Evolutionary conservation across 768 basidiomycete genomes (phyloP), one percentile per base, ranked within the genome.

Genomic region (Cystofilobasidium ferigula): DNA sequence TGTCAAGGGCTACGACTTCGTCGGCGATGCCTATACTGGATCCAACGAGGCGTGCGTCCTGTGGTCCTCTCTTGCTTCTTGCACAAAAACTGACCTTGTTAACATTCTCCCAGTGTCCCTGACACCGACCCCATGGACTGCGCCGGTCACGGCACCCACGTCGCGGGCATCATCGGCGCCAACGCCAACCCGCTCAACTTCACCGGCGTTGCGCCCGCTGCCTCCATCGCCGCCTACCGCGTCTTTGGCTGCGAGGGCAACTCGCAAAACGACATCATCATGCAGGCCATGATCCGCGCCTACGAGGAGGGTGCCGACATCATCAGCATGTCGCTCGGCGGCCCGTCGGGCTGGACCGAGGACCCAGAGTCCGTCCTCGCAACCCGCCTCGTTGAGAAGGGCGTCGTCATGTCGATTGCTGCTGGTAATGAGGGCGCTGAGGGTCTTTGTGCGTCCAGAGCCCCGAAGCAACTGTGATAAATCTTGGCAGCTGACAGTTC

Each of bases 141-240:
- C 34, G 71, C 72, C 59, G 69, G 70, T 8, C 77, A 78, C 65
- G 77, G 78, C 2, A 71, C 77, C 28, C 71, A 74, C 62, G 72
- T 72, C 42, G 71, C 73, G 74, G 86, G 84, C 16, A 85, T 86
- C 71, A 80, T 86, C 62, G 85, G 82, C 18, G 83, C 83, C 22
- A 76, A 83, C 67, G 81, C 76, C 54, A 87, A 86, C 71, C 71
- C 73, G 40, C 85, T 82, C 78, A 83, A 83, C 74, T 82, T 87
- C 71, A 83, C 82, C 57, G 87, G 87, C 62, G 85, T 86, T 45
- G 86, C 86, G 3, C 85, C 81, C 64, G 78, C 80, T 1, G 83
- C 85, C 0, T 80, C 80, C 2, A 74, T 86, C 42, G 80, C 76
- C 4, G 69, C 67, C 56, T 76, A 76, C 76, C 74, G 84, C 59